Evolutionary conservation across 768 basidiomycete genomes (phyloP).

Genomic region (Agaricus subrufescens): DNA sequence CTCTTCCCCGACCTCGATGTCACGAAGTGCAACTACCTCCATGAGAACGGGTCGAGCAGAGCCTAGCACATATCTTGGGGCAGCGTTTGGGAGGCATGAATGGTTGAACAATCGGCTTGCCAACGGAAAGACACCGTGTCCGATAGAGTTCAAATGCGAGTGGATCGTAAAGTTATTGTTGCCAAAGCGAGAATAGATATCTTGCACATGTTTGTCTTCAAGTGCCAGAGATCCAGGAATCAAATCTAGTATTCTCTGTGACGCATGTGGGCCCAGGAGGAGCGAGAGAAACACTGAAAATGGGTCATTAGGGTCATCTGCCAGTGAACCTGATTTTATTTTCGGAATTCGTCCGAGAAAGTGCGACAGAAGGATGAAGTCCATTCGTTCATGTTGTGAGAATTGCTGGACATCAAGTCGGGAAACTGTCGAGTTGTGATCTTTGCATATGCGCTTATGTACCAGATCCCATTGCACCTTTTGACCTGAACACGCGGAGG

Average conservation of each 20-base stretch:
- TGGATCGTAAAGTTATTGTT: constrained; percentile 83
- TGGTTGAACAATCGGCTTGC: constrained; percentile 84
- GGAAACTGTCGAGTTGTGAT: constrained; percentile 39
- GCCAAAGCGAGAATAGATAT: constrained; percentile 56
- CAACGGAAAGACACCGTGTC: constrained; percentile 71
- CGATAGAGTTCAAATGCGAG: constrained; percentile 64
- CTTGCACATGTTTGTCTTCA: constrained; percentile 20
- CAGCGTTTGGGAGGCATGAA: constrained; percentile 73
- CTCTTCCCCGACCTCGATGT: constrained; percentile 60
- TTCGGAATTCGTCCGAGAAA: constrained; percentile 39
- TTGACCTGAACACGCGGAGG: constrained; percentile 48
- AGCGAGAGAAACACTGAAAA: constrained; percentile 37
- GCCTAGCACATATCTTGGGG: constrained; percentile 50
- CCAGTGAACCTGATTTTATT: constrained; percentile 13
- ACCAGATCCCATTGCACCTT: constrained; percentile 57
- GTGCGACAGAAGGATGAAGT: constrained; percentile 62
- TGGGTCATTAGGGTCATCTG: constrained; percentile 17
- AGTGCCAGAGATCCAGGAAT: constrained; percentile 24
- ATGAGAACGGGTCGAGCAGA: constrained; percentile 38
- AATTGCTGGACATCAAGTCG: constrained; percentile 46
- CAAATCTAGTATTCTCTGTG: background rate
- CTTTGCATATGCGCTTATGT: constrained; percentile 70
- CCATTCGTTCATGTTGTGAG: constrained; percentile 48
- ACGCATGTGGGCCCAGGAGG: constrained; percentile 17
- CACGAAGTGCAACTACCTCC: constrained; percentile 61